Evolutionary conservation across 2,329 filamentous ascomycete species (phyloP).

Genomic region (Alternaria solani): DNA sequence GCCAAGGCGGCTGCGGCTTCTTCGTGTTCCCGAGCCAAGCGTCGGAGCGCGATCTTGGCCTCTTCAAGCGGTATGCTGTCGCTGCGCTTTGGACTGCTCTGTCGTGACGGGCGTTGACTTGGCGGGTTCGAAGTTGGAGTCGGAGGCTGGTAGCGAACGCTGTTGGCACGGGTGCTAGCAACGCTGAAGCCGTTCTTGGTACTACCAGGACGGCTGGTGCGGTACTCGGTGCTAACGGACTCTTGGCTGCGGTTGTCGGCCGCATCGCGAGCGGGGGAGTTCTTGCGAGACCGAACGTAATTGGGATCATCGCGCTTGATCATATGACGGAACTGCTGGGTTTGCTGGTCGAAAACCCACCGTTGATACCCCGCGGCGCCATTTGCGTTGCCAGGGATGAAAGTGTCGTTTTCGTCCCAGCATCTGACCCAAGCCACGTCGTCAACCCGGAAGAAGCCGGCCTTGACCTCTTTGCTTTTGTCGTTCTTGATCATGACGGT

Average conservation of each 20-base stretch:
- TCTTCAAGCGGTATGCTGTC: conserved; percentile 42
- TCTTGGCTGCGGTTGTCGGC: conserved; percentile 36
- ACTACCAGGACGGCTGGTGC: conserved; percentile 32
- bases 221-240: conserved; percentile 41
- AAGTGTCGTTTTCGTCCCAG: conserved; percentile 59
- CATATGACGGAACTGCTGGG: conserved; percentile 51
- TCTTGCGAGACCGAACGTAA: conserved; percentile 36
- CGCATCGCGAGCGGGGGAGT: conserved; percentile 32
- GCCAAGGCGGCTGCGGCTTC: conserved; percentile 31
- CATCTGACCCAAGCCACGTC: conserved; percentile 61
- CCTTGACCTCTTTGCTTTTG: conserved; percentile 50
- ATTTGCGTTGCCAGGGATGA: conserved; percentile 56
- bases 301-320: conserved; percentile 49
- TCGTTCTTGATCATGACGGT: conserved; percentile 52
- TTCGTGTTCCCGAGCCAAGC: conserved; percentile 40
- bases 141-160: conserved; percentile 34
- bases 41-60: conserved; percentile 36
- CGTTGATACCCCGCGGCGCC: conserved; percentile 51
- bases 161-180: conserved; percentile 40
- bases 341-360: conserved; percentile 57
- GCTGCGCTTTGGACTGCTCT: conserved; percentile 39
- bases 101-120: conserved; percentile 36
- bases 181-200: conserved; percentile 36
- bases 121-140: conserved; percentile 28
- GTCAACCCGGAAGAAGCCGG: conserved; percentile 60